Base-by-base conservation (phyloP, 164 flowering plant species). In the Pachysandra terminalis region DNA sequence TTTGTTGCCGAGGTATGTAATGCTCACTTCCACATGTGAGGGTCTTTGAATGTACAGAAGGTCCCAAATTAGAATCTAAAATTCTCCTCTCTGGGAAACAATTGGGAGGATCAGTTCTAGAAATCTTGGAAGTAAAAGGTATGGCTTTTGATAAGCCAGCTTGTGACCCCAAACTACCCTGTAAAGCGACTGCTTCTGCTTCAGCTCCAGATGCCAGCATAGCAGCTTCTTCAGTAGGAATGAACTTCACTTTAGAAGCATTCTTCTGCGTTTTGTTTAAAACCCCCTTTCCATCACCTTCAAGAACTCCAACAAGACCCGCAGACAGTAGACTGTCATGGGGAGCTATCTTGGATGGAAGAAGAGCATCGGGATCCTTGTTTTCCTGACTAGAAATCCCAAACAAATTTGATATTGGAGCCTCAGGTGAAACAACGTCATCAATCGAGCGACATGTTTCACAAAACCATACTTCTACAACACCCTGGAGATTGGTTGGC, bases 401-500 rank as follows among this genome's bases (percentile, higher is more conserved):
- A 63, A 45, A 19, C 26, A 51, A 35, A 19, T 25, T 19, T 64
- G 40, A 45, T 45, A 45, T 45, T 45, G 51, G 17, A 45, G 51
- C 51, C 51, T 45, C 10, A 15, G 10, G 4, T 45, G 51, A 45
- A 45, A 45, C 15, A 1, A 45, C 10, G 51, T 13, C 51, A 45
- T 45, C 17, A 15, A 10, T 45, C 13, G 14, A 12, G 19, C 15
- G 67, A 28, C 67, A 65, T 65, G 67, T 19, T 65, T 65, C 59
- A 68, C 71, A 68, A 51, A 19, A 9, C 71, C 71, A 68, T 5
- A 6, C 15, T 12, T 21, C 21, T 21, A 59, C 65, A 52, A 61
- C n/a, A 19, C 21, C 41, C 4, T 8, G 0, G 35, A 51, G 64
- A 0, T 21, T 5, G 49, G 37, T 17, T 16, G 9, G 28, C 65